A percentile compares a stretch with the other conserved stretches of the same genome.
These are phyloP conservation scores for Cichorium intybus DNA, from an alignment of 140 eudicot species.

Conservation along the genomic window DNA sequence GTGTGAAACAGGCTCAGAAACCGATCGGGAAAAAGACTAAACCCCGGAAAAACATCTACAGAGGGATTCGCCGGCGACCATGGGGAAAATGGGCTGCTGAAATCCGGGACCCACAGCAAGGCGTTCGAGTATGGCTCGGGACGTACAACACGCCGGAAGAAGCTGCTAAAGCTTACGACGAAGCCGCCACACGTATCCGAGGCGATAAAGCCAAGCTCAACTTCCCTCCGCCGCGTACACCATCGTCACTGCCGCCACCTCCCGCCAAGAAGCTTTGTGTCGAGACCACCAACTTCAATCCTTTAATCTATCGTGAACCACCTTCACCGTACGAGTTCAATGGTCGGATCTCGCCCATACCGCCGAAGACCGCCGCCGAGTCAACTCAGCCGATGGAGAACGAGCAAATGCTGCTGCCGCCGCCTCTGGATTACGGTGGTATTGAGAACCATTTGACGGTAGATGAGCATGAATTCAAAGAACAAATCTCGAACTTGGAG, in stretches of 20 bases:
- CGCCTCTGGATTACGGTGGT: slow-evolving; percentile 13
- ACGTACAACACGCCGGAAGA: slow-evolving; percentile 71
- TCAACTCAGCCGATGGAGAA: neutral
- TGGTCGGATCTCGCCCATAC: neutral
- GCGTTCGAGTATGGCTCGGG: slow-evolving; percentile 74
- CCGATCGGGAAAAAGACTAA: slow-evolving; percentile 21
- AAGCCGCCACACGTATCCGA: slow-evolving; percentile 77
- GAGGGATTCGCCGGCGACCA: slow-evolving; percentile 78
- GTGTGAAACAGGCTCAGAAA: slow-evolving; percentile 12
- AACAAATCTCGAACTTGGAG: slow-evolving; percentile 56
- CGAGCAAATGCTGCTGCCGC: neutral
- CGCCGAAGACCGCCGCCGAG: neutral
- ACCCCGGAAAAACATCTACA: slow-evolving; percentile 55
- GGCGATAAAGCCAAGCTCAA: slow-evolving; percentile 85
- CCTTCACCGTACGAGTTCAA: neutral
- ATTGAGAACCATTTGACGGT: neutral
- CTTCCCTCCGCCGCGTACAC: slow-evolving; percentile 26
- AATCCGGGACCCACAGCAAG: slow-evolving; percentile 75
- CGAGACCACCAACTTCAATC: neutral
- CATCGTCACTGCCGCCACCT: slow-evolving; percentile 9
- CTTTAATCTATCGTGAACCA: neutral
- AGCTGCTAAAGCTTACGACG: slow-evolving; percentile 76
- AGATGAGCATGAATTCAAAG: slow-evolving; percentile 31
- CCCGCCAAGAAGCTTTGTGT: slow-evolving; percentile 39
- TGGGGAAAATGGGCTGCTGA: slow-evolving; percentile 97